Evolutionary conservation across 768 basidiomycete species (phyloP), one percentile per base, ranked within the genome.

Genomic region (Boletus rex-veris): DNA sequence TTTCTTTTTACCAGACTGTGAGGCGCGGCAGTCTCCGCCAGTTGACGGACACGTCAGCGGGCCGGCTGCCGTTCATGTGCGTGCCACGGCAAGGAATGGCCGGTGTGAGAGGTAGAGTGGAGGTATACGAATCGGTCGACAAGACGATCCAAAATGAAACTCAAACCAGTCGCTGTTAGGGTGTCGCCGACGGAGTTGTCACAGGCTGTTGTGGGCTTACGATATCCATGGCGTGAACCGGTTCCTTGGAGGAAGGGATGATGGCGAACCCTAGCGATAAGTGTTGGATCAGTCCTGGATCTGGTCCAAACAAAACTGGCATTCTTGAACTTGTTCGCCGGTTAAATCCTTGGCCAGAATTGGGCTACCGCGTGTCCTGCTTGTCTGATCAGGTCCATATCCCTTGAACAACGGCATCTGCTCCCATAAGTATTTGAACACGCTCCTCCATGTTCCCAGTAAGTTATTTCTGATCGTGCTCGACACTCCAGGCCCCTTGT

Each of bases 381-480:
- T 57, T 52, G 51, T 63, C 55, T 62, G 56, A 57, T 61, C 63
- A 55, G 60, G 58, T 51, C 64, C 60, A 55, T 52, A 59, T 62
- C 60, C 65, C 63, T 63, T 59, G 56, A 55, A 55, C 53, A 50
- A 55, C 63, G 63, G 63, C 61, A 63, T 42, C 51, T 16, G 57
- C 60, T 55, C 58, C 57, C 56, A 70, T 53, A 70, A 63, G 59
- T 69, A 71, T 64, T 66, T 64, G 53, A 64, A 57, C 69, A 52
- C 58, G 16, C 28, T 54, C 60, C 19, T 57, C 43, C 65, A 67
- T 69, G 69, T 58, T 58, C 63, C 51, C 61, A 47, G 48, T 71
- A 63, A 58, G 26, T 71, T 66, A 70, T 70, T 58, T 55, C 58
- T 62, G 54, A 66, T 52, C 45, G 51, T 62, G 18, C 59, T 55